Base-by-base conservation (phyloP, 1,284 basidiomycete species). In the Testicularia cyperi region DNA sequence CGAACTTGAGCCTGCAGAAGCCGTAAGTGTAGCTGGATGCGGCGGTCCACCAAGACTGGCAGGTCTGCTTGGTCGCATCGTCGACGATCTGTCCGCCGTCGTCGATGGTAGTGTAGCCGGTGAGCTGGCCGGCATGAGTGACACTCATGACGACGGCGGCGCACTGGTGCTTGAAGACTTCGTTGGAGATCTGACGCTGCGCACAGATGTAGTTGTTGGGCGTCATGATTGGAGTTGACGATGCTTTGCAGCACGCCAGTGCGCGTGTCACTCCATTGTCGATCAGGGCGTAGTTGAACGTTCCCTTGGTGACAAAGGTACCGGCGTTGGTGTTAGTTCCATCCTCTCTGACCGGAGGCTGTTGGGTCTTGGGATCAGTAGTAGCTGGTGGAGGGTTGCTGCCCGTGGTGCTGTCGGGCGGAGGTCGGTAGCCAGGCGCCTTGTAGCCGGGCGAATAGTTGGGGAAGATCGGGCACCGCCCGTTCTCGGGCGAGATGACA, bases 1-100 rank as follows among this genome's bases (percentile, higher is more conserved):
- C 57, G 16, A 46, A 38, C n/a, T 54, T 39, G 24, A 61, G 25
- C 23, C 53, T 23, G 25, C 57, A 61, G 33, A 54, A 54, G 1
- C 57, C 57, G 35, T 54, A 61, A 1, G 43, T 46, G 36, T 49
- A 61, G 2, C 22, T 20, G 1, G 44, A 12, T 6, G 57, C 49
- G 22, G 53, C 46, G 14, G 51, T 49, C 51, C 45, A 49, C 51
- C 45, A 45, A 10, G 34, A 38, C 29, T 35, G 48, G 37, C 57
- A 61, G 16, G 33, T 15, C 20, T 43, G 21, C 26, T 54, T 61
- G 7, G 51, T 61, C 21, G 37, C 23, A 0, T 61, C 51, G 18
- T 61, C 51, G n/a, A 61, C 57, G 14, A 61, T 51, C 2, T 15
- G 24, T 2, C 28, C 41, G 10, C 15, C 43, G n/a, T 30, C 38